Evolutionary conservation across 2,329 filamentous ascomycete genomes (phyloP).

Genomic region (Graphiopsis chlorocephala): DNA sequence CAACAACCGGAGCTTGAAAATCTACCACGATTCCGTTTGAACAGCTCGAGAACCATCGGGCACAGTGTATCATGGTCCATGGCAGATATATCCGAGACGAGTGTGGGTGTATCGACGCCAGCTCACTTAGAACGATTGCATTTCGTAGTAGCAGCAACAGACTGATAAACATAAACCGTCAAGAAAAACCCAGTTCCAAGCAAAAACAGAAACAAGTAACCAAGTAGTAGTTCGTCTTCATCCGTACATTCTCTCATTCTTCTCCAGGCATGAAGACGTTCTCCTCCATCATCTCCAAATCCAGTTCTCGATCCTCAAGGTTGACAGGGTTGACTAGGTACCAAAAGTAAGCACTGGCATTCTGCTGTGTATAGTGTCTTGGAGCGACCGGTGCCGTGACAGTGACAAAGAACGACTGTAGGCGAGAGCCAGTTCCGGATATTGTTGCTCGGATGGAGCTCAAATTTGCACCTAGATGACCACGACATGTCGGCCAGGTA

Average conservation of each 20-base stretch:
- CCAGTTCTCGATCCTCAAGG: background rate
- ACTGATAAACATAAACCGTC: background rate
- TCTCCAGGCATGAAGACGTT: background rate
- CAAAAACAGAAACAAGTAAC: background rate
- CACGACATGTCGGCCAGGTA: background rate
- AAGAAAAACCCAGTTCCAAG: background rate
- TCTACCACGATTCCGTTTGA: background rate
- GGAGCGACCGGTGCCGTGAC: background rate
- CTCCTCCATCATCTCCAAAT: background rate
- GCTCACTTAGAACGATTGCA: background rate
- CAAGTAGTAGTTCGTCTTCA: background rate
- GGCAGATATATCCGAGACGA: background rate
- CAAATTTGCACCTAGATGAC: background rate
- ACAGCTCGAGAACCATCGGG: background rate
- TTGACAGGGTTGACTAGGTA: background rate
- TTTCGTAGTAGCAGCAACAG: background rate
- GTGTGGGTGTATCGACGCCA: background rate
- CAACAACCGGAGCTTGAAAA: background rate
- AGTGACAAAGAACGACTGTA: background rate
- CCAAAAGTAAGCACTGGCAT: background rate
- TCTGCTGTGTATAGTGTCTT: background rate
- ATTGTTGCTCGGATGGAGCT: background rate
- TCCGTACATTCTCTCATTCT: background rate
- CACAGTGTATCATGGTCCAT: background rate
- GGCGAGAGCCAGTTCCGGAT: background rate